Evolutionary conservation across 2,329 filamentous ascomycete genomes (phyloP).

Genomic region (Paradendryphiella salina): DNA sequence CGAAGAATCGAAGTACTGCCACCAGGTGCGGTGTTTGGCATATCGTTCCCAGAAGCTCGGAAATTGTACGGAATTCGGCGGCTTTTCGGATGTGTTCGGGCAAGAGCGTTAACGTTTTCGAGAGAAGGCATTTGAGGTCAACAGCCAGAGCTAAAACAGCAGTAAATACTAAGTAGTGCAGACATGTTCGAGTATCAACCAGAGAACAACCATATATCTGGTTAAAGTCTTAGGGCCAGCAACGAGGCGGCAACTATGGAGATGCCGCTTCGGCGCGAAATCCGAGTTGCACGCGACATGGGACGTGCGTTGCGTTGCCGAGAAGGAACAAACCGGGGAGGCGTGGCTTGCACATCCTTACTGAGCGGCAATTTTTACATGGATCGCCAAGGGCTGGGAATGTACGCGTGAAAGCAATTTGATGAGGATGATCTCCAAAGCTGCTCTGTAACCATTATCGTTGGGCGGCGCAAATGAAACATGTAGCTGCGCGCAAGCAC

Average conservation of each 20-base stretch:
- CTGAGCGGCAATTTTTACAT: constrained; percentile 17
- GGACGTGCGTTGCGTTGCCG: constrained; percentile 15
- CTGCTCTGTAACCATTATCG: background rate
- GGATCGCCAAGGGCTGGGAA: constrained; percentile 1
- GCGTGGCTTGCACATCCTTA: constrained; percentile 20
- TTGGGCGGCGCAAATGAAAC: background rate
- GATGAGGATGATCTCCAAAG: background rate
- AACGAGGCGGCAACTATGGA: constrained; percentile 24
- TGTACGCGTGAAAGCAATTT: background rate
- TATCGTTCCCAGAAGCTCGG: constrained; percentile 17
- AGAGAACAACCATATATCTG: background rate
- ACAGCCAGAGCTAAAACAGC: background rate
- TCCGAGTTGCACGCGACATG: constrained; percentile 24
- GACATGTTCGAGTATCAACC: background rate
- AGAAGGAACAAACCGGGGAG: constrained; percentile 16
- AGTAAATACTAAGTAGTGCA: background rate
- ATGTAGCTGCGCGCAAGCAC: background rate
- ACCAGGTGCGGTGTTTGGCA: constrained; percentile 1
- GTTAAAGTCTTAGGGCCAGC: background rate
- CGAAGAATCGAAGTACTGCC: background rate
- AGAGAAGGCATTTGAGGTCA: background rate
- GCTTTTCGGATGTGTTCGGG: constrained; percentile 20
- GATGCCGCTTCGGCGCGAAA: constrained; percentile 34
- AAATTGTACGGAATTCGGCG: constrained; percentile 18
- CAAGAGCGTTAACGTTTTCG: background rate